A percentile compares a stretch with the other conserved stretches of the same genome.
These are phyloP conservation scores for Eleusine coracana DNA, from an alignment of 176 grass and related monocot species.

Conservation along the genomic window DNA sequence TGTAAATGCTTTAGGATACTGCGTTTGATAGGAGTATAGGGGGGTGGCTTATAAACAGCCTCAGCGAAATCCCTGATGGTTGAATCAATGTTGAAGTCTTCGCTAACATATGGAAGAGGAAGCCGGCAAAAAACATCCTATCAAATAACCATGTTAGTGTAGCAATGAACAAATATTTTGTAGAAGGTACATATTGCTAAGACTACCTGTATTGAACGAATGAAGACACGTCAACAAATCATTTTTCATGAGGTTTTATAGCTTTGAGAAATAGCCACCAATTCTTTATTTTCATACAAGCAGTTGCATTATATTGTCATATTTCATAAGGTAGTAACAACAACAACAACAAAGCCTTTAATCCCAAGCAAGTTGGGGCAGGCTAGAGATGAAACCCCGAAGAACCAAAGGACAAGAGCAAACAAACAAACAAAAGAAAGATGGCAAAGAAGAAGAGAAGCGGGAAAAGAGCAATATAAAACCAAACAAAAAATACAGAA, in stretches of 20 bases:
- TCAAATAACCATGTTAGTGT: constrained; percentile 45
- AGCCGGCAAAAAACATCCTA: constrained; percentile 86
- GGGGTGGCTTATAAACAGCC: constrained; percentile 58
- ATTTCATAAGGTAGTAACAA: not conserved
- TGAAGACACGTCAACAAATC: not conserved
- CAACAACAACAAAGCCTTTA: no score
- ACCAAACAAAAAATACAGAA: no score
- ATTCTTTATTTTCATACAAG: not conserved
- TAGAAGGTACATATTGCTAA: constrained; percentile 21
- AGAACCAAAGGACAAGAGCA: no score
- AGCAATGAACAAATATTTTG: constrained; percentile 24
- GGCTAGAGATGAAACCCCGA: no score
- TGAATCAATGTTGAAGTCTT: constrained; percentile 85
- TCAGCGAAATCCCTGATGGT: constrained; percentile 59
- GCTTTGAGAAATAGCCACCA: constrained; percentile 19
- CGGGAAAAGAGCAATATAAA: no score
- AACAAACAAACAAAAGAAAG: no score
- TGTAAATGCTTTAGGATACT: constrained; percentile 76
- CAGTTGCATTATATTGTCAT: not conserved
- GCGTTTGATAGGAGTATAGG: constrained; percentile 76
- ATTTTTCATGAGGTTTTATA: constrained; percentile 22
- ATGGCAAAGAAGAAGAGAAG: no score
- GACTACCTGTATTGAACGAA: constrained; percentile 11
- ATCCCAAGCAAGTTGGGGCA: no score
- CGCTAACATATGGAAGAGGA: constrained; percentile 86